Conservation (phyloP, 2,329 filamentous ascomycete genomes). For the Ophiosphaerella korrae region DNA sequence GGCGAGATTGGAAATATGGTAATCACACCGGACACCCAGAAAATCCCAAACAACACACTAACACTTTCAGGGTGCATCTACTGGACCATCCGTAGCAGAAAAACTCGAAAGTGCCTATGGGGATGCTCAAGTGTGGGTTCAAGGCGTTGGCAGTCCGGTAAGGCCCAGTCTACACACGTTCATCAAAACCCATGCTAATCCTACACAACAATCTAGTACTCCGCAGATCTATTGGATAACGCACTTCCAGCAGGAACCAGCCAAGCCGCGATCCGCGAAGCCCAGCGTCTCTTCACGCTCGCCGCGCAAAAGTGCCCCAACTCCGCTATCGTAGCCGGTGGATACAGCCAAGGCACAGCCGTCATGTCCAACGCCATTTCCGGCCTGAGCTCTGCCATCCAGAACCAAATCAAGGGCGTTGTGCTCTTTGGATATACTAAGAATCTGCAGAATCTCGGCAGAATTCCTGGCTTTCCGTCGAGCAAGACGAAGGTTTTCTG, state of each 20-base stretch:
- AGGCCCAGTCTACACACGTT: no score
- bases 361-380: conserved; percentile 40
- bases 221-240: conserved; percentile 41
- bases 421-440: conserved; percentile 48
- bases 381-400: conserved; percentile 28
- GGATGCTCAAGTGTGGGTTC: conserved; percentile 19
- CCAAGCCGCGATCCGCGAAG: conserved; percentile 34
- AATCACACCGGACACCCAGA: neutral
- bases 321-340: conserved; percentile 43
- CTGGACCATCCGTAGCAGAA: conserved; percentile 16
- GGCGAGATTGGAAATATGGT: conserved; percentile 29
- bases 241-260: conserved; percentile 36
- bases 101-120: conserved; percentile 15
- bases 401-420: conserved; percentile 39
- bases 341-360: conserved; percentile 49
- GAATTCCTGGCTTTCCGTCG: conserved; percentile 40
- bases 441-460: conserved; percentile 41
- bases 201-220: conserved; percentile 23
- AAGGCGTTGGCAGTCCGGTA: conserved; percentile 32
- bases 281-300: conserved; percentile 38
- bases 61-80: conserved; percentile 7
- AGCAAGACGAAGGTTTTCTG: conserved; percentile 42
- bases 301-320: conserved; percentile 46
- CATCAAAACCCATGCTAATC: no score
- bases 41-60: neutral